These are phyloP conservation scores for Kondoa malvinella DNA, from an alignment of 768 basidiomycete species.

Conservation along the genomic window DNA sequence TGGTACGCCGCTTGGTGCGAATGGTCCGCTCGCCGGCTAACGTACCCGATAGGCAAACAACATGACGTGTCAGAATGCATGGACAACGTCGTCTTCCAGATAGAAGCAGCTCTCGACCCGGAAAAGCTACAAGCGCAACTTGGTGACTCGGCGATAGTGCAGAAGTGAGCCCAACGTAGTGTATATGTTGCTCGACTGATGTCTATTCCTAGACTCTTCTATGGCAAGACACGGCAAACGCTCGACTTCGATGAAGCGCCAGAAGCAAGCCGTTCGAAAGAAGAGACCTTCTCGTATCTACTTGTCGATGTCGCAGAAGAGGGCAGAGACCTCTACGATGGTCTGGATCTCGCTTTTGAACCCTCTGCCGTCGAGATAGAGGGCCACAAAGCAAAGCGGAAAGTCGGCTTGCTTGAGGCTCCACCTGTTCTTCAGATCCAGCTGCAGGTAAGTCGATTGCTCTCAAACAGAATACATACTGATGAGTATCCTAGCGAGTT, in stretches of 20 bases:
- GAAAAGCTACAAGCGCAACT: conserved; percentile 36
- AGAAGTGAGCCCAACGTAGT: conserved; percentile 41
- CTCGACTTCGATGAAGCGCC: conserved; percentile 26
- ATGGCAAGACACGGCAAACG: conserved; percentile 64
- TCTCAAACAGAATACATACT: conserved; percentile 3
- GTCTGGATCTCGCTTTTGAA: conserved; percentile 76
- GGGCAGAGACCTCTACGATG: conserved; percentile 83
- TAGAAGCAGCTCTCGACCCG: conserved; percentile 68
- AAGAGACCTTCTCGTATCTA: conserved; percentile 82
- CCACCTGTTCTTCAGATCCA: conserved; percentile 89
- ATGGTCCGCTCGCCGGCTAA: not conserved
- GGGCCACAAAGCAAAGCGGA: conserved; percentile 70
- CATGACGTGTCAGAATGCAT: conserved; percentile 98
- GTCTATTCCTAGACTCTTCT: conserved; percentile 47
- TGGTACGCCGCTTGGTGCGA: conserved; percentile 2
- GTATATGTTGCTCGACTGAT: not conserved
- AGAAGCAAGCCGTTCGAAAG: conserved; percentile 48
- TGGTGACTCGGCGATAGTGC: conserved; percentile 54
- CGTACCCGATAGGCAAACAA: conserved; percentile 47
- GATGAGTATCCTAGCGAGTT: conserved; percentile 44
- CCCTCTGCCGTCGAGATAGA: conserved; percentile 62
- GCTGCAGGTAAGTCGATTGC: conserved; percentile 50
- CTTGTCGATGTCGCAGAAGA: conserved; percentile 83
- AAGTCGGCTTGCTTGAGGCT: conserved; percentile 63
- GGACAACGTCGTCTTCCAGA: conserved; percentile 98